A percentile compares a stretch with the other conserved stretches of the same genome.
Conservation (phyloP, 805 yeast species). For the Saccharomycopsis sp. region DNA sequence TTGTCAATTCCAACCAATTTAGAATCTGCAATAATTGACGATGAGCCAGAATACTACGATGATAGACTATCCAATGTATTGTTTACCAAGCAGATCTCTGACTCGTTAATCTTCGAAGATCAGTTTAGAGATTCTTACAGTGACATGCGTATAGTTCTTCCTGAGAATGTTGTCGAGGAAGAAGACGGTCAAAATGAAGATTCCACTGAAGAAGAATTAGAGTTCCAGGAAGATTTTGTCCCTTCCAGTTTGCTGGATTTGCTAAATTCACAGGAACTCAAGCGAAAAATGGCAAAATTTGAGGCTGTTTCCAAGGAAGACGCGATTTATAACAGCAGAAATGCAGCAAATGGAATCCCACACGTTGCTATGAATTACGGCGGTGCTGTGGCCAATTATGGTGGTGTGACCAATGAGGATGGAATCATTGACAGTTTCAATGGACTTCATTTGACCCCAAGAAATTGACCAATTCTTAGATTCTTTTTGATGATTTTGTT, state of each 20-base stretch:
- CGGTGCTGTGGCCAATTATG: neutral
- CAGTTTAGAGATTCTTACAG: neutral
- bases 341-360: too few relatives aligned
- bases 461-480: neutral
- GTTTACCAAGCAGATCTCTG: neutral
- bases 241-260: conserved; percentile 78
- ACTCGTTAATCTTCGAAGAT: neutral
- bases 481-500: neutral
- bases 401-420: neutral
- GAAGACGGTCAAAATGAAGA: conserved; percentile 34
- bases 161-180: neutral
- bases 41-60: neutral
- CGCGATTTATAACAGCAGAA: neutral
- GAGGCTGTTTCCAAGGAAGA: conserved; percentile 20
- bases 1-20: neutral
- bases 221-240: conserved; percentile 65
- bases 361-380: neutral
- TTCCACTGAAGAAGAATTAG: conserved; percentile 25
- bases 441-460: neutral
- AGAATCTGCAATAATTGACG: neutral
- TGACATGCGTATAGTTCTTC: conserved; percentile 1
- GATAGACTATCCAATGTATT: neutral
- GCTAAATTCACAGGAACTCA: conserved; percentile 72
- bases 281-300: conserved; percentile 61
- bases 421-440: neutral